Evolutionary conservation across 1,139 yeast species (phyloP).

Genomic region (Yamadazyma membranifaciens): DNA sequence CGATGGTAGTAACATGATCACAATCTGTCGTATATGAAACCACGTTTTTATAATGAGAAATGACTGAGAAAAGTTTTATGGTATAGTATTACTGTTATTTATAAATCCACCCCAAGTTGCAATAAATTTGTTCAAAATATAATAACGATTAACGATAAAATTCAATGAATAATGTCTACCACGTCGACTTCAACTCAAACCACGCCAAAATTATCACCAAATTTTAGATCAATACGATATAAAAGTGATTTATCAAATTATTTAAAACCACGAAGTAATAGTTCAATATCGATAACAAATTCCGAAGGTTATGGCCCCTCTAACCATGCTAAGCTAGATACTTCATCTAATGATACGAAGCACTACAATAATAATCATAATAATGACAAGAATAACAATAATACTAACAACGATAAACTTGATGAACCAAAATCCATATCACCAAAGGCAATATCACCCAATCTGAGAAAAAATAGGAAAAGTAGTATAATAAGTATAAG

Average conservation of each 20-base stretch:
- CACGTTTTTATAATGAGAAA: too few relatives aligned
- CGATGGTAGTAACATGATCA: too few relatives aligned
- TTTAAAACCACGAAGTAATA: not conserved
- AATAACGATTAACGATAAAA: not conserved
- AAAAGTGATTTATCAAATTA: constrained; percentile 5
- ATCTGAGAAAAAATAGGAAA: constrained; percentile 2
- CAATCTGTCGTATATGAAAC: too few relatives aligned
- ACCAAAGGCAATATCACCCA: constrained; percentile 7
- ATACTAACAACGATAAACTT: constrained; percentile 7
- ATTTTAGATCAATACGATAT: constrained; percentile 7
- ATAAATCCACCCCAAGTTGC: not conserved
- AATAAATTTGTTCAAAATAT: not conserved
- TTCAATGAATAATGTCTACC: constrained; percentile 11
- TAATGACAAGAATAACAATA: not conserved
- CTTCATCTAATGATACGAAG: not conserved
- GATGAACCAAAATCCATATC: constrained; percentile 4
- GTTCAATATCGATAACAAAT: not conserved
- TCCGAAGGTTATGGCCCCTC: not conserved
- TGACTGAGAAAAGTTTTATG: too few relatives aligned
- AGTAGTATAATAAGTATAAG: constrained; percentile 1
- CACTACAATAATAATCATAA: not conserved
- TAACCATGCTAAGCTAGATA: too few relatives aligned
- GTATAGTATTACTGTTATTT: too few relatives aligned
- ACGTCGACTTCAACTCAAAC: constrained; percentile 16
- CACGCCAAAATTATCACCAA: constrained; percentile 16